Percentiles rank a stretch among this genome's conserved stretches.
Evolutionary conservation across 768 basidiomycete genomes (phyloP).

Genomic region (Hypholoma fasciculare): DNA sequence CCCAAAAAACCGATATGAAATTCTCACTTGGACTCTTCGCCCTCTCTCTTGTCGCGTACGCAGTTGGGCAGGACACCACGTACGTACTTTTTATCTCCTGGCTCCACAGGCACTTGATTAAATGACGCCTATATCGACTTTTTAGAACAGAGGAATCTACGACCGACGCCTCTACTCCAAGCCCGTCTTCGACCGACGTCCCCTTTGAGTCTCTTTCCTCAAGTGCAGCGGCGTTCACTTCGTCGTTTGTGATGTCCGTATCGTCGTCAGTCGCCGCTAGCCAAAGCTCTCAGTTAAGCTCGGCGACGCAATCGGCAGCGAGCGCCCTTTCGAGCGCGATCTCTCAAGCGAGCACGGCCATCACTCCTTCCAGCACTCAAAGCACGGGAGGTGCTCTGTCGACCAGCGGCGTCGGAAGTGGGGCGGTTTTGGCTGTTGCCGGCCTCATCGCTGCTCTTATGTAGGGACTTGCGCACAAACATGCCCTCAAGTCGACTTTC

Average conservation of each 20-base stretch:
- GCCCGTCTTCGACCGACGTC: neutral
- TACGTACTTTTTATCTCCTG: neutral
- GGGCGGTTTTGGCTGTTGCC: constrained; percentile 2
- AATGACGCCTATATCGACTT: neutral
- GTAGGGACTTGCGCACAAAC: neutral
- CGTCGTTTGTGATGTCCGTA: constrained; percentile 1
- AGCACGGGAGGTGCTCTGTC: neutral
- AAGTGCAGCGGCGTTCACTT: neutral
- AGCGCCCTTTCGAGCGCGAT: neutral
- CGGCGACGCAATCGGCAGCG: constrained; percentile 1
- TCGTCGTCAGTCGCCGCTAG: neutral
- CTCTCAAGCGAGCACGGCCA: constrained; percentile 8
- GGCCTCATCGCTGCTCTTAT: constrained; percentile 2
- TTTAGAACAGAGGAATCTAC: neutral
- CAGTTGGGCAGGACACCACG: neutral
- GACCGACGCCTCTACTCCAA: neutral
- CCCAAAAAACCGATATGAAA: neutral
- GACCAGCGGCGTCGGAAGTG: neutral
- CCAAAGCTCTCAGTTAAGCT: neutral
- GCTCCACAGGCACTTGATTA: no score
- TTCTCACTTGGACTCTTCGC: neutral
- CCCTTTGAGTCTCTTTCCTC: neutral
- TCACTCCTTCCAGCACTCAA: constrained; percentile 4
- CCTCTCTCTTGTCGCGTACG: neutral
- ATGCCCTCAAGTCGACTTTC: no score